phyloP scores from a whole-genome alignment of 371 early-diverging fungal genomes.

The Mucor piriformis region DNA sequence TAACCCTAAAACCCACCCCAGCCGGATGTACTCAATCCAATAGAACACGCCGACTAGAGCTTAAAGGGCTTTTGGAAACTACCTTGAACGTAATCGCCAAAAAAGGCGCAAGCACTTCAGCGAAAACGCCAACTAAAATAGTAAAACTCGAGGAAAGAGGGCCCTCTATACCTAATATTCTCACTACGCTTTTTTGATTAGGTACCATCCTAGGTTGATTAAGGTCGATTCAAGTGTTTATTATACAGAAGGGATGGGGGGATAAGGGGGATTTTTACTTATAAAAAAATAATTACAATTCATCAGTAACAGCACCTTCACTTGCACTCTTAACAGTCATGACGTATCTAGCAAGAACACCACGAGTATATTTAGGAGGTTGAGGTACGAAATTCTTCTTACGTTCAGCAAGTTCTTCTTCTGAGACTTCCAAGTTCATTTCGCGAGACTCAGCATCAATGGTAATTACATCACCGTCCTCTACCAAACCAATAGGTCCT shows the following conservation, averaged over 20 bases:
- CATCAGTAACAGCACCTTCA: constrained; percentile 88
- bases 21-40: no score
- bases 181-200: no score
- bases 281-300: constrained; percentile 44
- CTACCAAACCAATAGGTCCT: constrained; percentile 91
- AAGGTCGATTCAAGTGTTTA: not conserved
- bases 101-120: no score
- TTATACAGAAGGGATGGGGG: not conserved
- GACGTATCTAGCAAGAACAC: constrained; percentile 89
- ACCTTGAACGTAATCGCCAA: no score
- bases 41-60: no score
- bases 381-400: constrained; percentile 74
- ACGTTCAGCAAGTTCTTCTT: constrained; percentile 77
- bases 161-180: no score
- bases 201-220: no score
- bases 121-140: no score
- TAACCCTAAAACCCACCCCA: no score
- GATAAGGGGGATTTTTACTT: not conserved
- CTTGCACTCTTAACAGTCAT: constrained; percentile 84
- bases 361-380: constrained; percentile 84
- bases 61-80: no score
- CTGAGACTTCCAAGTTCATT: constrained; percentile 76
- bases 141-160: no score
- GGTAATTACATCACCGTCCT: constrained; percentile 84
- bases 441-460: constrained; percentile 84